Evolutionary conservation across 2,329 filamentous ascomycete genomes (phyloP).

Genomic region (Grosmannia serpens): DNA sequence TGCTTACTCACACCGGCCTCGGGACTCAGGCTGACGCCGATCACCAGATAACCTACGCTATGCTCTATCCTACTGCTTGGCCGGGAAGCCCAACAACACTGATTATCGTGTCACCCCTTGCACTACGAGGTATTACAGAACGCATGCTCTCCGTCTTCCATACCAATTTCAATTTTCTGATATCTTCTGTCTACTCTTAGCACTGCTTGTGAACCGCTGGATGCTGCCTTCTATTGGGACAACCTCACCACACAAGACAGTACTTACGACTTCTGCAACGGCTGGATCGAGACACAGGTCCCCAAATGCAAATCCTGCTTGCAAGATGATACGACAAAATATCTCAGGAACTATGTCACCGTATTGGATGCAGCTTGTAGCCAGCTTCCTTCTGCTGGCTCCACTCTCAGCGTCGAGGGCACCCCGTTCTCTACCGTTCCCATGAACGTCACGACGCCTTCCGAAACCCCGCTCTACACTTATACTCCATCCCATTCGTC

Average conservation of each 20-base stretch:
- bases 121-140: slow-evolving; percentile 33
- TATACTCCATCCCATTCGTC: slow-evolving; percentile 33
- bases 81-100: slow-evolving; percentile 32
- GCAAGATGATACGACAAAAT: slow-evolving; percentile 21
- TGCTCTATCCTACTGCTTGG: slow-evolving; percentile 43
- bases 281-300: slow-evolving; percentile 29
- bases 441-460: slow-evolving; percentile 39
- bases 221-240: slow-evolving; percentile 33
- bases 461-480: slow-evolving; percentile 25
- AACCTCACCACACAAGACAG: slow-evolving; percentile 34
- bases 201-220: slow-evolving; percentile 39
- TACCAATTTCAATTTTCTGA: neutral
- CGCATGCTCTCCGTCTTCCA: neutral
- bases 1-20: too few relatives aligned
- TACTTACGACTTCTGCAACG: slow-evolving; percentile 42
- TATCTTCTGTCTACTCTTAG: slow-evolving; percentile 20
- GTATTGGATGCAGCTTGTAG: slow-evolving; percentile 44
- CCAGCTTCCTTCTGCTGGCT: slow-evolving; percentile 35
- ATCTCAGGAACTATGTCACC: slow-evolving; percentile 42
- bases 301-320: slow-evolving; percentile 39
- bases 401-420: slow-evolving; percentile 38
- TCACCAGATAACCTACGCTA: slow-evolving; percentile 45
- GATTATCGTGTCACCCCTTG: slow-evolving; percentile 33
- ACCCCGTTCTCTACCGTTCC: slow-evolving; percentile 35
- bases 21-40: neutral